Evolutionary conservation across 176 grass and related monocot genomes (phyloP), one percentile per base, ranked within the genome.

Genomic region (Poa pratensis): DNA sequence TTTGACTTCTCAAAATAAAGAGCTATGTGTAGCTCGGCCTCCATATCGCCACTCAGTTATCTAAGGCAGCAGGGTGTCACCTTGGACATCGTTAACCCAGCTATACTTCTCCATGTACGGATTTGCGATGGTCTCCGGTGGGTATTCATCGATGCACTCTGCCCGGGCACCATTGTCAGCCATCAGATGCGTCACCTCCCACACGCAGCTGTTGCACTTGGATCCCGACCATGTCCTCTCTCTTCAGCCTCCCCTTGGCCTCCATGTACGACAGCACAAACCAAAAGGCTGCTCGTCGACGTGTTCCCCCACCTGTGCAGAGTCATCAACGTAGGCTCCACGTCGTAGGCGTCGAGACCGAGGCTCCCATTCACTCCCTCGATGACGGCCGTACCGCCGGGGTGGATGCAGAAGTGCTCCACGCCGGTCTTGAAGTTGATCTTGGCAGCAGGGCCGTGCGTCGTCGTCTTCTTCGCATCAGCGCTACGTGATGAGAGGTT

Each of bases 241-340:
- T 28, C 80, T 66, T 85, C 20, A 95, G 75, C 90, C 83, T 32
- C 70, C 54, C 55, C 61, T 95, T 95, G 0, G 88, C 93, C 88
- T 95, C 90, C 88, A 95, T 90, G 85, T 95, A 95, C 1, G 82
- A 88, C 62, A 95, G 86, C 42, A 92, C 93, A 54, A 92, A 92
- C 90, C 87, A n/a, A 92, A 3, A 92, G 42, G 83, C 90, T 90
- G 81, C 90, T 92, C 17, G 85, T 80, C 34, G 90, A 92, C 26
- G 93, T 95, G 79, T 92, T 95, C 18, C 93, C 93, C 90, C 90
- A 95, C 78, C 90, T 48, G 74, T 95, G 93, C 45, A 92, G 81
- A 43, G 93, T 88, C 93, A 95, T 95, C 69, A 79, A 16, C 6
- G 93, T 82, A 18, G 93, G 88, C 74, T 95, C 93, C 18, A 88